Evolutionary conservation across 1,139 yeast genomes (phyloP), one percentile per base, ranked within the genome.

Genomic region (Yamadazyma conglobata): DNA sequence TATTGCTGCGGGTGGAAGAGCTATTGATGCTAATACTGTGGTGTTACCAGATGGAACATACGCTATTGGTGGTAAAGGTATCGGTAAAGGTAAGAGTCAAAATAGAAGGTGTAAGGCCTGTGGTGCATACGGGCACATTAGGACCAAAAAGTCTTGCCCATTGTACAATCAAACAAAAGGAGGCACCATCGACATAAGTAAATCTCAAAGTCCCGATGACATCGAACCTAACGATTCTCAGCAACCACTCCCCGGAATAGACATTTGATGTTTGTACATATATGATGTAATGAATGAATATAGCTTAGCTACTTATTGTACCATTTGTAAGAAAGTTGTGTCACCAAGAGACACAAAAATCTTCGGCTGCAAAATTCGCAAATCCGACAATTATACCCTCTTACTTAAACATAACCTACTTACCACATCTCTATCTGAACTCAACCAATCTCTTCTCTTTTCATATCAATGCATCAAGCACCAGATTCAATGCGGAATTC

Each of bases 121-220:
- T 69, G 97, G 97, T 16, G 94, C 91, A 3, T 73, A 84, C 46
- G 98, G 97, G 0, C 98, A 91, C 55, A 91, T 89, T 41, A 72
- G 94, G 50, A 89, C 97, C 7, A 88, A 87, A 55, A 82, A 82
- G 52, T 63, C 86, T 1, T 89, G 97, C 58, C 97, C 97, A n/a
- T 69, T 88, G 70, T 89, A 62, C 42, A 44, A 50, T 28, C 69
- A 64, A 38, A 58, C 67, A 6, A 46, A 47, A 32, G 50, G 47
- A 18, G 52, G 52, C 0, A 41, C 45, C 12, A 42, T 45, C 17
- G 43, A 37, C 22, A 19, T 37, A 3, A 28, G 21, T 10, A 26
- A 25, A 19, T 14, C 30, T 4, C 26, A 28, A 8, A 24, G 15
- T n/a, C 35, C 36, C 4, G 33, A 31, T 4, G 32, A 28, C 20